Base-by-base conservation (phyloP, 495 filamentous ascomycete genomes). In the Talaromyces wortmannii region DNA sequence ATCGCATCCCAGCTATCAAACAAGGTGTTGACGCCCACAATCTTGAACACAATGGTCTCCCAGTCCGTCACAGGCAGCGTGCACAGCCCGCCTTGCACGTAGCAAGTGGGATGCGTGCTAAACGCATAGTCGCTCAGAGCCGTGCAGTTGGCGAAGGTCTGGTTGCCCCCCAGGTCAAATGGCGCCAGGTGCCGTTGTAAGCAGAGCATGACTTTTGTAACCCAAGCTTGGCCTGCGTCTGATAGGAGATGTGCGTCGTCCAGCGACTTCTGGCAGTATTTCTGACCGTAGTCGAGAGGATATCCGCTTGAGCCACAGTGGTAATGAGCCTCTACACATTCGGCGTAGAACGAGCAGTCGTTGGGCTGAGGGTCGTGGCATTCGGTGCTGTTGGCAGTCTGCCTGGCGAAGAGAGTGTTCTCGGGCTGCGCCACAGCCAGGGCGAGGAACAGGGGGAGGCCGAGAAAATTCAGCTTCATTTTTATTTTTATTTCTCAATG, bases 121-220 rank as follows among this genome's bases (percentile, higher is more conserved):
- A 64, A 64, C 13, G 61, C 61, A 33, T 57, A 57, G 23, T 59
- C 56, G 31, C 50, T 59, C 13, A 64, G 31, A 16, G 47, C 50
- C 3, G 52, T 29, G 49, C 61, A 64, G n/a, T 42, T 56, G 13
- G 55, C 48, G 17, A 53, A 53, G 2, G 40, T 7, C 15, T 56
- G 32, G 15, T 32, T 31, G 13, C 47, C 47, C 17, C 53, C 56
- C 8, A 52, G 55, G 16, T 52, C 52, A 40, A 55, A 57, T 5
- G 53, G 53, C 12, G 62, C 59, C 40, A 64, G 29, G 17, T 50
- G 46, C 17, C 48, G 45, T 47, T 64, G 61, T 16, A 64, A 52
- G 46, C 61, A 64, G 12, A 64, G 49, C 61, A 61, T 64, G 13
- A 60, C 61, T 31, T 55, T 59, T 13, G 53, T 53, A 15, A 64